phyloP scores from a whole-genome alignment of 352 stramenopile species.

The Phytophthora nicotianae region DNA sequence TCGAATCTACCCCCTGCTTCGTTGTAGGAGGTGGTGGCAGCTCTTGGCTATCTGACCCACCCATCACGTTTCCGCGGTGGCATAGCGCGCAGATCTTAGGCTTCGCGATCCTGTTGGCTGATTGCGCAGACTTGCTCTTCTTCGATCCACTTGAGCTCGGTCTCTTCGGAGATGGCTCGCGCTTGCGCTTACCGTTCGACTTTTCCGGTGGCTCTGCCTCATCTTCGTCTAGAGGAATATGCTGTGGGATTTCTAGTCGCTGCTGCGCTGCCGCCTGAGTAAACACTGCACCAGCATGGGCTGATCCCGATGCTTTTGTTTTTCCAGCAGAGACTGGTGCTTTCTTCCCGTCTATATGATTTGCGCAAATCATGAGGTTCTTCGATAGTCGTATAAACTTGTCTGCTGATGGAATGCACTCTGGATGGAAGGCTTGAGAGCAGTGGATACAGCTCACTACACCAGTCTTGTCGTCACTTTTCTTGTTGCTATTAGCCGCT shows the following conservation, averaged over 20 bases:
- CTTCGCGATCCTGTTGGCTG: conserved; percentile 16
- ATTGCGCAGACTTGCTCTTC: conserved; percentile 27
- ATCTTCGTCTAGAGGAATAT: conserved; percentile 39
- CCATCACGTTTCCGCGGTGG: conserved; percentile 53
- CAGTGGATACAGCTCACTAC: conserved; percentile 91
- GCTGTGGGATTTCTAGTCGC: conserved; percentile 30
- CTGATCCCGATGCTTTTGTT: conserved; percentile 6
- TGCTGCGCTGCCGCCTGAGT: conserved; percentile 30
- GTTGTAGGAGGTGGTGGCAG: conserved; percentile 1
- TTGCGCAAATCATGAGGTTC: conserved; percentile 90
- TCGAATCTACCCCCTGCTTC: conserved; percentile 27
- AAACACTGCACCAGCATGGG: conserved; percentile 20
- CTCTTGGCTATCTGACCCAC: conserved; percentile 17
- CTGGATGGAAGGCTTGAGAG: conserved; percentile 76
- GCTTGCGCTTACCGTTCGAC: conserved; percentile 41
- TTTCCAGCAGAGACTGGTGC: conserved; percentile 16
- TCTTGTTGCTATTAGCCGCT: conserved; percentile 47
- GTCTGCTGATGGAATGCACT: conserved; percentile 76
- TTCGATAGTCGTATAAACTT: conserved; percentile 85
- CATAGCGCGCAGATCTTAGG: conserved; percentile 67
- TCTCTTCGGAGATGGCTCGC: conserved; percentile 19
- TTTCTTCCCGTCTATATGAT: conserved; percentile 69
- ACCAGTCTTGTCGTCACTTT: conserved; percentile 30
- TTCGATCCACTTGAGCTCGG: conserved; percentile 19
- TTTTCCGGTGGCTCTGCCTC: conserved; percentile 24